Evolutionary conservation across 2,329 filamentous ascomycete species (phyloP).

Genomic region (Penicillium sp.): DNA sequence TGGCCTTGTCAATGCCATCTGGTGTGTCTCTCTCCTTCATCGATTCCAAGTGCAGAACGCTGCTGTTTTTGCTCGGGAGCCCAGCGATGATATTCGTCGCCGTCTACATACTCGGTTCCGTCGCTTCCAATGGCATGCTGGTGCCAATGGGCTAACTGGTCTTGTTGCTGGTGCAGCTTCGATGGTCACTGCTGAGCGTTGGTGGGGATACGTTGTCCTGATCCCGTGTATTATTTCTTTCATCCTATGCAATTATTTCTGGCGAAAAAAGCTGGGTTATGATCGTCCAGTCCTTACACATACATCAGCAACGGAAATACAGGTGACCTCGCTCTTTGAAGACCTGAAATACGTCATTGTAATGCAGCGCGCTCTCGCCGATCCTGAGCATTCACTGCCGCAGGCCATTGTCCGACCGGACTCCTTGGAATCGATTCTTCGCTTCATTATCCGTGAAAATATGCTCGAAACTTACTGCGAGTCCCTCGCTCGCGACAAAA

Average conservation of each 20-base stretch:
- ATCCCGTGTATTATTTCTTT: slow-evolving; percentile 50
- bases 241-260: slow-evolving; percentile 50
- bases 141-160: slow-evolving; percentile 47
- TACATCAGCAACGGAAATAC: slow-evolving; percentile 4
- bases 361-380: slow-evolving; percentile 18
- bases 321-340: slow-evolving; percentile 23
- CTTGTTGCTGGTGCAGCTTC: slow-evolving; percentile 51
- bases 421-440: slow-evolving; percentile 22
- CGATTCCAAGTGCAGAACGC: slow-evolving; percentile 42
- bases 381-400: slow-evolving; percentile 6
- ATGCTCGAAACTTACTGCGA: slow-evolving; percentile 30
- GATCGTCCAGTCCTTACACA: slow-evolving; percentile 34
- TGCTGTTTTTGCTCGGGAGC: slow-evolving; percentile 21
- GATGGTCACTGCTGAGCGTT: slow-evolving; percentile 50
- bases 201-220: slow-evolving; percentile 55
- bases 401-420: slow-evolving; percentile 4
- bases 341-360: slow-evolving; percentile 28
- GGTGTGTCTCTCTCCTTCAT: slow-evolving; percentile 46
- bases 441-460: slow-evolving; percentile 24
- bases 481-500: slow-evolving; percentile 21
- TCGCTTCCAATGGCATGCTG: slow-evolving; percentile 46
- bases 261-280: slow-evolving; percentile 49
- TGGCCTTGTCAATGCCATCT: slow-evolving; percentile 49
- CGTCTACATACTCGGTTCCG: slow-evolving; percentile 39
- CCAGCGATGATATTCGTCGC: slow-evolving; percentile 27